phyloP scores from a whole-genome alignment of 2,329 filamentous ascomycete species.

The Cercospora canescens region DNA sequence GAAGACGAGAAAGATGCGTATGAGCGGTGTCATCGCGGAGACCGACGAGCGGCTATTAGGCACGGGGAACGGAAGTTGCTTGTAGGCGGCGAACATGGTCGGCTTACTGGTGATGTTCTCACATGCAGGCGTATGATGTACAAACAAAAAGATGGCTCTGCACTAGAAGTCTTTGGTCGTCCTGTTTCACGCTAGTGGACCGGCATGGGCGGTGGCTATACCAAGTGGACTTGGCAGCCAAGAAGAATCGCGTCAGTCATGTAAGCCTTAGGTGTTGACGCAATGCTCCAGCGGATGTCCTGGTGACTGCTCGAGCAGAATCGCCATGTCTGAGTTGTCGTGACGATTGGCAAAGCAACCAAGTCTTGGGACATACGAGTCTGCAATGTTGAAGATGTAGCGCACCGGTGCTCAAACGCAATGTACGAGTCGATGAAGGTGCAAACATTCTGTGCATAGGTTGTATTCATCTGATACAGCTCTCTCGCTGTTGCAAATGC shows the following conservation, averaged over 20 bases:
- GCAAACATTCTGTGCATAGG: too few relatives aligned
- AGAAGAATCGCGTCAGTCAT: neutral
- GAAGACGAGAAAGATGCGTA: neutral
- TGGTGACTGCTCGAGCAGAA: conserved; percentile 8
- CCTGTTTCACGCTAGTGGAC: conserved; percentile 2
- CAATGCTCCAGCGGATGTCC: neutral
- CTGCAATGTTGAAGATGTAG: too few relatives aligned
- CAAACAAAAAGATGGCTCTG: neutral
- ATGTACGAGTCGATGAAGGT: too few relatives aligned
- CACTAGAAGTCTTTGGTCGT: neutral
- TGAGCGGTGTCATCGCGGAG: neutral
- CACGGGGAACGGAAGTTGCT: neutral
- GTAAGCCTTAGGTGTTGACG: neutral
- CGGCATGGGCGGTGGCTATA: neutral
- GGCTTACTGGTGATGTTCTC: neutral
- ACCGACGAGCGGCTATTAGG: neutral
- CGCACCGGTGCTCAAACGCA: too few relatives aligned
- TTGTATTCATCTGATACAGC: too few relatives aligned
- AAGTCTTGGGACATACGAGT: too few relatives aligned
- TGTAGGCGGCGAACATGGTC: neutral
- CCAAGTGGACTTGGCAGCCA: conserved; percentile 8
- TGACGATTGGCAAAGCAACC: too few relatives aligned
- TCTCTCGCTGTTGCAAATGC: too few relatives aligned
- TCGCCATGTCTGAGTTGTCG: too few relatives aligned
- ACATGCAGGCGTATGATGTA: neutral